phyloP scores from a whole-genome alignment of 345 rosid genomes.

The Camelina sativa region DNA sequence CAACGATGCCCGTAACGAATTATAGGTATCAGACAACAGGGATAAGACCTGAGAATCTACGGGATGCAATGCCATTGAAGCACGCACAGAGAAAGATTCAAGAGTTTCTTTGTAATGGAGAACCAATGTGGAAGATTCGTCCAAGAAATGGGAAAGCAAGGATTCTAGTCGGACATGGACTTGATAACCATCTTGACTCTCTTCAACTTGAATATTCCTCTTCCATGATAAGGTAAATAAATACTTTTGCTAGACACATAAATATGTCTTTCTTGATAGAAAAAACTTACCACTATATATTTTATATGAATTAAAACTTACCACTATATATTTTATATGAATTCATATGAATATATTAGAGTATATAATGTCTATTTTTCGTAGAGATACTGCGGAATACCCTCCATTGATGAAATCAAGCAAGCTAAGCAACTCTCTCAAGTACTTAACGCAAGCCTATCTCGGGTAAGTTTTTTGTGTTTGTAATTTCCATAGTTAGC shows the following conservation, averaged over 20 bases:
- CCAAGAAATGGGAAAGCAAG: constrained; percentile 70
- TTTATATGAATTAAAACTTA: background rate
- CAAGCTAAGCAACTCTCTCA: constrained; percentile 88
- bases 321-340: background rate
- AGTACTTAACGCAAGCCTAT: constrained; percentile 71
- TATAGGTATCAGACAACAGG: constrained; percentile 83
- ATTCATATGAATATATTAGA: background rate
- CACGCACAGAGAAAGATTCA: constrained; percentile 77
- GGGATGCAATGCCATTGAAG: constrained; percentile 68
- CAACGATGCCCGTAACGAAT: constrained; percentile 68
- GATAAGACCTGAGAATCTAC: constrained; percentile 64
- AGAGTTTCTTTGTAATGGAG: constrained; percentile 81
- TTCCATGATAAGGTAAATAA: constrained; percentile 66
- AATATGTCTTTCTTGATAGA: background rate
- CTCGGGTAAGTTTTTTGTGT: constrained; percentile 57
- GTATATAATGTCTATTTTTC: background rate
- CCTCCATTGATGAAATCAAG: constrained; percentile 93
- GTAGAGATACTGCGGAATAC: constrained; percentile 84
- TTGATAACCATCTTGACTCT: constrained; percentile 71
- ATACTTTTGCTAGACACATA: background rate
- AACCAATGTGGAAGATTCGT: constrained; percentile 84
- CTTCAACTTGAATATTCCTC: constrained; percentile 75
- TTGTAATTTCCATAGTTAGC: background rate
- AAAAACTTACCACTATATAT: background rate
- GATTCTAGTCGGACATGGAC: constrained; percentile 90